phyloP scores from a whole-genome alignment of 768 basidiomycete genomes.

The Amanita muscaria region DNA sequence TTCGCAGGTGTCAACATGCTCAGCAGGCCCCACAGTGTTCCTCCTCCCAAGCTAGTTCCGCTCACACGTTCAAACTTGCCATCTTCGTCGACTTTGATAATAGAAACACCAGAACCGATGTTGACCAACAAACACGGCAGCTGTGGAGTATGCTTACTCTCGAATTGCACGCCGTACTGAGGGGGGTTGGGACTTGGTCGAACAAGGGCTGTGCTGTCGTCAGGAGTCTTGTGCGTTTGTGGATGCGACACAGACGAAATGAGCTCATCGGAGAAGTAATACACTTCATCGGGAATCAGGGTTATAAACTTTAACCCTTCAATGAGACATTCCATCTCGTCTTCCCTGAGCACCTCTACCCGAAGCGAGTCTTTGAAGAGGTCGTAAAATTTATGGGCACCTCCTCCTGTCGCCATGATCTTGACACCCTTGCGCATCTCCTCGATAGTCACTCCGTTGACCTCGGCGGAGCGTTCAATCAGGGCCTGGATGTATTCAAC shows the following conservation, averaged over 20 bases:
- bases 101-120: slow-evolving; percentile 95
- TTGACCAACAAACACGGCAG: slow-evolving; percentile 96
- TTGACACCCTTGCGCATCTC: slow-evolving; percentile 91
- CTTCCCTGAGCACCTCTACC: slow-evolving; percentile 84
- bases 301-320: slow-evolving; percentile 94
- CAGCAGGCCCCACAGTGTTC: slow-evolving; percentile 93
- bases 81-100: slow-evolving; percentile 95
- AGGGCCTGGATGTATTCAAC: slow-evolving; percentile 82
- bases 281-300: slow-evolving; percentile 93
- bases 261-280: slow-evolving; percentile 97
- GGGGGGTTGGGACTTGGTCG: slow-evolving; percentile 91
- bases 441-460: slow-evolving; percentile 80
- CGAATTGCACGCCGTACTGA: slow-evolving; percentile 81
- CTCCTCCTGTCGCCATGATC: slow-evolving; percentile 97
- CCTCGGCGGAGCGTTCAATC: slow-evolving; percentile 75
- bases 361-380: slow-evolving; percentile 63
- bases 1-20: slow-evolving; percentile 92
- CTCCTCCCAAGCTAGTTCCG: slow-evolving; percentile 94
- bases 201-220: slow-evolving; percentile 36
- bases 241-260: slow-evolving; percentile 55
- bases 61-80: slow-evolving; percentile 94
- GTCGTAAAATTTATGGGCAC: slow-evolving; percentile 91
- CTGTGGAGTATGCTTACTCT: slow-evolving; percentile 73
- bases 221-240: slow-evolving; percentile 6
- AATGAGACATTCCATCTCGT: slow-evolving; percentile 99